Conservation (phyloP, 306 rosid genomes). For the Calophaca sinica region DNA sequence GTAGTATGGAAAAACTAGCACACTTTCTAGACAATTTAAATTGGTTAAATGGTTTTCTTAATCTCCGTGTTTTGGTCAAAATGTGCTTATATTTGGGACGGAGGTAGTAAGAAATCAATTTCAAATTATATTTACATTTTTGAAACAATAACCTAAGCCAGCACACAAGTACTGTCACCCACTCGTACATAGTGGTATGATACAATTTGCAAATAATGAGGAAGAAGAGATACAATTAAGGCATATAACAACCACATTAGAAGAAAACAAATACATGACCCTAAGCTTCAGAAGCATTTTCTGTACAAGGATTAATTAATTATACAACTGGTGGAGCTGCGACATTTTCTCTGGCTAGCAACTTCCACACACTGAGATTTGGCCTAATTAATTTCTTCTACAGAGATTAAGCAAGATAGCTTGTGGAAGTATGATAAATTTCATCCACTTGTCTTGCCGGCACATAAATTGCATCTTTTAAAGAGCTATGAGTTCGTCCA, state of each 20-base stretch:
- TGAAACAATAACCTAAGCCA: conserved; percentile 2
- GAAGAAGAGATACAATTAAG: background rate
- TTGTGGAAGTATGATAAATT: conserved; percentile 48
- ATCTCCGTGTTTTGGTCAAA: no score
- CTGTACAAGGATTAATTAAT: conserved; percentile 22
- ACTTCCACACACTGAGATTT: background rate
- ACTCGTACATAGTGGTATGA: background rate
- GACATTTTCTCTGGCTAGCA: conserved; percentile 15
- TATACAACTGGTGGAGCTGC: conserved; percentile 20
- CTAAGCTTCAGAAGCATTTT: conserved; percentile 35
- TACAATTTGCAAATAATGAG: conserved; percentile 6
- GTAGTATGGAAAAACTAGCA: no score
- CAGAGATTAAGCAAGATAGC: conserved; percentile 39
- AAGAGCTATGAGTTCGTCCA: conserved; percentile 81
- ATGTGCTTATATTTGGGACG: no score
- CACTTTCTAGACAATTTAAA: no score
- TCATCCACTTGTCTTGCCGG: conserved; percentile 61
- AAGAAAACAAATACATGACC: conserved; percentile 1
- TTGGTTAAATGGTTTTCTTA: no score
- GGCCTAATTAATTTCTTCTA: background rate
- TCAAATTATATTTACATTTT: conserved; percentile 39
- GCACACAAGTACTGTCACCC: background rate
- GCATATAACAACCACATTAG: conserved; percentile 19
- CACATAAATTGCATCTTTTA: conserved; percentile 73
- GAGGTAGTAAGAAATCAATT: background rate